Percentiles rank a stretch among this genome's conserved stretches.
Evolutionary conservation across 352 stramenopile genomes (phyloP).

Genomic region (Phytophthora gonapodyides): DNA sequence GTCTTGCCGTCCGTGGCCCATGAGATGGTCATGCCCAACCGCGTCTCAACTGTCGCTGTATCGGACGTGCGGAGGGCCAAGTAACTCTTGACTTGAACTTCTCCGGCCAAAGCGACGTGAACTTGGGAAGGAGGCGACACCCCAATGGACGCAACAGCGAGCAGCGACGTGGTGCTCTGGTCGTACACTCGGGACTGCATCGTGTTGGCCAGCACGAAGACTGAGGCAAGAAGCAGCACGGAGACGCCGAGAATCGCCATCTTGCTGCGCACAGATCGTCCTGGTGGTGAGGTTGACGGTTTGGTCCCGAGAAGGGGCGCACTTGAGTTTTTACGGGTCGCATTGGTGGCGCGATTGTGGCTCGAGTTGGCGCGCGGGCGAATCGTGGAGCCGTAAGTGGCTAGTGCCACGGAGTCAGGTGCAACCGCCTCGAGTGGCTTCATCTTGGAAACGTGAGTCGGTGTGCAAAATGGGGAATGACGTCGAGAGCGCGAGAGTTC

Average conservation of each 20-base stretch:
- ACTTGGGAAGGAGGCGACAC: constrained; percentile 43
- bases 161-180: constrained; percentile 6
- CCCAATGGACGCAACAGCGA: not conserved
- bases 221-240: constrained; percentile 23
- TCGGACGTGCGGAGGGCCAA: constrained; percentile 10
- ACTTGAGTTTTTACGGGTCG: constrained; percentile 1
- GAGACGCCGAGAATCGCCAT: constrained; percentile 23
- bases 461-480: constrained; percentile 10
- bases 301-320: constrained; percentile 12
- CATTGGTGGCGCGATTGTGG: constrained; percentile 20
- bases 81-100: constrained; percentile 26
- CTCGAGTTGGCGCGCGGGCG: constrained; percentile 14
- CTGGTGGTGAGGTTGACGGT: constrained; percentile 5
- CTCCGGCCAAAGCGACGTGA: constrained; percentile 50
- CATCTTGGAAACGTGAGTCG: constrained; percentile 9
- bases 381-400: constrained; percentile 26
- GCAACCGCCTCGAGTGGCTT: constrained; percentile 18
- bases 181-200: constrained; percentile 33
- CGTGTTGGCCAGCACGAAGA: constrained; percentile 28
- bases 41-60: constrained; percentile 1
- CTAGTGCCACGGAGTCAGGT: constrained; percentile 7
- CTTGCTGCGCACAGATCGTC: constrained; percentile 15
- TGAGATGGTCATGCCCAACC: constrained; percentile 58
- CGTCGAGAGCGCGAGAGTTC: not conserved
- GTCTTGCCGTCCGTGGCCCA: constrained; percentile 57